phyloP scores from a whole-genome alignment of 495 filamentous ascomycete species.

The Cryomyces antarcticus region DNA sequence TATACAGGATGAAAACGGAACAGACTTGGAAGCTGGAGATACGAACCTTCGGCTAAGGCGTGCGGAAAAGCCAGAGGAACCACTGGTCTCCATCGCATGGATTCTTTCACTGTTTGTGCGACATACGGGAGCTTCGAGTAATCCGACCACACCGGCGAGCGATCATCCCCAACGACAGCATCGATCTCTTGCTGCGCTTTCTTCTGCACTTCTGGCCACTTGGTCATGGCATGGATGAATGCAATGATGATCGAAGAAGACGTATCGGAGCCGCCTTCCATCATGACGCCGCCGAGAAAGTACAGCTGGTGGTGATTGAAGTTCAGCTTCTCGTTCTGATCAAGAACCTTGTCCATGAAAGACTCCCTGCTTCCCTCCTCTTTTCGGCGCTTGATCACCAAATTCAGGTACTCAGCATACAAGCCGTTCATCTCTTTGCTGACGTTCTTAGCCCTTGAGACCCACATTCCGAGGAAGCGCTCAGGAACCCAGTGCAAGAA shows the following conservation, averaged over 20 bases:
- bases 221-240: constrained; percentile 25
- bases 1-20: not conserved
- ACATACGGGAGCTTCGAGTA: constrained; percentile 8
- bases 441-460: constrained; percentile 16
- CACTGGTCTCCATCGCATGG: constrained; percentile 11
- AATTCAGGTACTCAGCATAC: constrained; percentile 15
- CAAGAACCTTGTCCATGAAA: constrained; percentile 27
- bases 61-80: constrained; percentile 9
- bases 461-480: constrained; percentile 22
- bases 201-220: constrained; percentile 20
- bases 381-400: constrained; percentile 6
- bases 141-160: constrained; percentile 7
- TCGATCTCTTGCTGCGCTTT: constrained; percentile 19
- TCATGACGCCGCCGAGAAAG: constrained; percentile 10
- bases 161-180: constrained; percentile 6
- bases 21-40: not conserved
- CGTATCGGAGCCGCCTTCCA: constrained; percentile 31
- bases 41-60: constrained; percentile 2
- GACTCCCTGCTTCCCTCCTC: constrained; percentile 5
- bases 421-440: constrained; percentile 22
- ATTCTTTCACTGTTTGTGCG: constrained; percentile 10
- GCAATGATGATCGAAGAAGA: constrained; percentile 16
- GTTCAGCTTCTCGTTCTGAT: constrained; percentile 20
- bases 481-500: constrained; percentile 24
- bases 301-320: constrained; percentile 13